These are phyloP conservation scores for Babesia bovis DNA, from an alignment of 169 alveolate species.

Conservation along the genomic window DNA sequence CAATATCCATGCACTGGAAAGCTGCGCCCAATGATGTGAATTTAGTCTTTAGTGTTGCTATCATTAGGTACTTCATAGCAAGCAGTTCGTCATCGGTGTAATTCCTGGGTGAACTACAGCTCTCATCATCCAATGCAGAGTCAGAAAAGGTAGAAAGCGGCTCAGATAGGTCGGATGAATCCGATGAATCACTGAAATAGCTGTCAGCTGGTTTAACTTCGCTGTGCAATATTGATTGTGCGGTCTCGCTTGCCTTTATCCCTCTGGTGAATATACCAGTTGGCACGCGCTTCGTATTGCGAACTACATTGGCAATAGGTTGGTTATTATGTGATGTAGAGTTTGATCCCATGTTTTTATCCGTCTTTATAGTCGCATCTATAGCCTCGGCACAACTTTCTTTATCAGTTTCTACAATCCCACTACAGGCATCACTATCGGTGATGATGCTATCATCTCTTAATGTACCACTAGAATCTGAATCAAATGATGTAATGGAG, in stretches of 20 bases:
- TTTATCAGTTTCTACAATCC: no score
- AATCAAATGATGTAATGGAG: no score
- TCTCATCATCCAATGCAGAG: constrained; percentile 10
- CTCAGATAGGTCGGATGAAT: neutral
- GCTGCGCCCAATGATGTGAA: constrained; percentile 52
- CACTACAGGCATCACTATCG: no score
- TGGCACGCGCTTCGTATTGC: constrained; percentile 1
- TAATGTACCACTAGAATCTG: no score
- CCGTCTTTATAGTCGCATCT: no score
- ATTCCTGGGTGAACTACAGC: neutral
- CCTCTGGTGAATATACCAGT: constrained; percentile 4
- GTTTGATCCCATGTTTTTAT: no score
- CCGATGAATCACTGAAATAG: neutral
- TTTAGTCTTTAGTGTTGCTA: constrained; percentile 54
- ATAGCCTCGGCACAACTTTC: no score
- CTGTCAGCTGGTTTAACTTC: neutral
- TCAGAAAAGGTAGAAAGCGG: neutral
- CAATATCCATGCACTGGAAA: constrained; percentile 45
- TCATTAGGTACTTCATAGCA: constrained; percentile 34
- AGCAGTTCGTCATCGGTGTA: constrained; percentile 41
- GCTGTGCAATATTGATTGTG: neutral
- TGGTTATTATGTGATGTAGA: no score
- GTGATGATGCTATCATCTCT: no score
- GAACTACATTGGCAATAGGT: neutral
- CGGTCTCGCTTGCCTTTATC: neutral